These are phyloP conservation scores for Candida anutae DNA, from an alignment of 1,139 yeast genomes.

Conservation along the genomic window DNA sequence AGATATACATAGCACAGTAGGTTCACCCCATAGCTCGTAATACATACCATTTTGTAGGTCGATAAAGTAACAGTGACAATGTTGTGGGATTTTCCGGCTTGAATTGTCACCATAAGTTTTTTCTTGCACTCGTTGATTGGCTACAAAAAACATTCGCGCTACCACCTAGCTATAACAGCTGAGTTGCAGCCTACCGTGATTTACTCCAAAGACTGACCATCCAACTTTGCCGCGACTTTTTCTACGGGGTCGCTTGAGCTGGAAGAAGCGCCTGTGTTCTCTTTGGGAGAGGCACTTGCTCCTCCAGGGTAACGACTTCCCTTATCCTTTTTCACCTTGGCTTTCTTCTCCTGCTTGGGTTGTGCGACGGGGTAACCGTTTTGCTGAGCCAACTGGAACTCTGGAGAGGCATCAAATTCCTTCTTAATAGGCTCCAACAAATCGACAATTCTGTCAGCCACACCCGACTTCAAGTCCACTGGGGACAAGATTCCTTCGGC, in stretches of 20 bases:
- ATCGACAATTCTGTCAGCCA: slow-evolving; percentile 71
- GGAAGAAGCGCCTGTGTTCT: too few species aligned
- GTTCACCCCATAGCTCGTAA: too few species aligned
- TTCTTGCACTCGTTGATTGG: neutral
- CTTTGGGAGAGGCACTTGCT: slow-evolving; percentile 7
- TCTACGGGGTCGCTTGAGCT: too few species aligned
- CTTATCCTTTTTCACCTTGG: slow-evolving; percentile 68
- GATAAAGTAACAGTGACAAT: too few species aligned
- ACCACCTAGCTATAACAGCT: neutral
- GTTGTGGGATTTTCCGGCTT: too few species aligned
- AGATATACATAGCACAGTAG: too few species aligned
- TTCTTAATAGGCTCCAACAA: slow-evolving; percentile 80
- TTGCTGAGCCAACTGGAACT: slow-evolving; percentile 65
- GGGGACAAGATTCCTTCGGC: slow-evolving; percentile 73
- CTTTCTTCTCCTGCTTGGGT: slow-evolving; percentile 57
- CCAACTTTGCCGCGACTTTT: slow-evolving; percentile 10
- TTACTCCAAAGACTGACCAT: slow-evolving; percentile 3
- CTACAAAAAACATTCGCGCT: neutral
- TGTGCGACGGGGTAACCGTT: slow-evolving; percentile 82
- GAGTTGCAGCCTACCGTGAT: too few species aligned
- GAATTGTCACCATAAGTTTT: neutral
- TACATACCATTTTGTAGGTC: too few species aligned
- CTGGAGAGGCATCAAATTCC: slow-evolving; percentile 52
- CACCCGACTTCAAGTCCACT: slow-evolving; percentile 90
- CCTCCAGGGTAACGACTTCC: slow-evolving; percentile 80